Percentiles rank a stretch among this genome's conserved stretches.
Conservation (phyloP, 208 protist genomes). For the Wallacemonas sp. region DNA sequence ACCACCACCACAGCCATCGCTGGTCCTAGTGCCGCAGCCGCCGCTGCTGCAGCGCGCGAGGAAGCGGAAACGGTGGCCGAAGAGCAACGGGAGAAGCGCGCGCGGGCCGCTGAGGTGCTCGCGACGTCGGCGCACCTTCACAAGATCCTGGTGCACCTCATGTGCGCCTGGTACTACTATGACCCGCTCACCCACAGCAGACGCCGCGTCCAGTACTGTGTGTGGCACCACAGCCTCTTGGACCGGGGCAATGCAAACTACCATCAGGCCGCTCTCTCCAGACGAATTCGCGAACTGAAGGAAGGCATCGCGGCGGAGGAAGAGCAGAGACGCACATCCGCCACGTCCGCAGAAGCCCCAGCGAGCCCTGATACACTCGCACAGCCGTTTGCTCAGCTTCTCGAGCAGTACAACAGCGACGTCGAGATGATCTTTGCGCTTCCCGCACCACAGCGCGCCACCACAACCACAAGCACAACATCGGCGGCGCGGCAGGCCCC, state of each 20-base stretch:
- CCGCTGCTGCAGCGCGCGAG: not conserved
- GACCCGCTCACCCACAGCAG: not conserved
- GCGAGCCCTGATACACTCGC: no score
- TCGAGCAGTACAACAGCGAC: no score
- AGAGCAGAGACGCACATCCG: no score
- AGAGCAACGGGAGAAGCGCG: not conserved
- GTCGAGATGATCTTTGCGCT: no score
- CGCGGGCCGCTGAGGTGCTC: not conserved
- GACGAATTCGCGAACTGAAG: not conserved
- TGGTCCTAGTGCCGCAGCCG: not conserved
- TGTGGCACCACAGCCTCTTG: conserved; percentile 2
- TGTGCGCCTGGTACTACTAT: conserved; percentile 1
- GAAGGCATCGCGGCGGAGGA: not conserved
- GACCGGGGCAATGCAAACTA: conserved; percentile 2
- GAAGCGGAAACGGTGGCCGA: not conserved
- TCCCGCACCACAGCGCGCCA: no score
- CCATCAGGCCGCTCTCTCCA: not conserved
- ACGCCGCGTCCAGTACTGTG: conserved; percentile 11
- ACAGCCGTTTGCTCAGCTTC: no score
- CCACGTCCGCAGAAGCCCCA: no score
- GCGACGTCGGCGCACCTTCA: not conserved
- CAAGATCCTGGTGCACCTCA: not conserved
- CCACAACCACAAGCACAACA: no score
- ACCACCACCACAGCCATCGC: not conserved
- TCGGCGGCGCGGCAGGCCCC: no score